Base-by-base conservation (phyloP, 2,329 filamentous ascomycete genomes). In the Beauveria scarabaeidicola region DNA sequence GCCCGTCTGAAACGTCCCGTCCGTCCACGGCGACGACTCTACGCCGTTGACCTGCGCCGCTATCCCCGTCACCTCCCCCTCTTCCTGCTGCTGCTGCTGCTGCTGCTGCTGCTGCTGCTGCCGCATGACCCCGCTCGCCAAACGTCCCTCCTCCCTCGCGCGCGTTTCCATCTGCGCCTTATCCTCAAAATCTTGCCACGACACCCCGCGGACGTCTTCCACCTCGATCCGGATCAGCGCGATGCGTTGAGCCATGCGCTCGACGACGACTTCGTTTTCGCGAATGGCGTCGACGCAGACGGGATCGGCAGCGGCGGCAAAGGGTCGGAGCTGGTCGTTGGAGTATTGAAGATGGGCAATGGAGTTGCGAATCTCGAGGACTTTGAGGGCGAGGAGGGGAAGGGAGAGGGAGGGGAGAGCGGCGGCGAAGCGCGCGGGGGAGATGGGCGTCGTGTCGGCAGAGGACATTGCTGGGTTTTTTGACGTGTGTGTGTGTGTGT, bases 341-440 rank as follows among this genome's bases (percentile, higher is more conserved):
- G 85, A 89, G 71, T 85, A 85, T 67, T 86, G 81, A 27, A 92
- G 84, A 72, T 92, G 88, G 25, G 81, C 79, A 69, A 91, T 86
- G 66, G 80, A 84, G 79, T 91, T 91, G 70, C 83, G 84, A 63
- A 92, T 79, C 72, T 92, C 89, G 69, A 88, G 82, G 61, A 87
- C 82, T 73, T 91, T 91, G 72, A 88, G 79, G 73, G 88, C 85
- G 7, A 92, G 84, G 60, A 81, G 81, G 63, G 81, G 79, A 64
- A 86, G 70, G 44, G 87, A 82, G 59, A 92, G 84, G 62, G 86
- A 82, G 64, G 80, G 77, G 64, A 92, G 79, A 25, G 89, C 89
- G 62, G 78, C 76, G 68, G 85, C 83, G 75, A 90, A 90, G 69
- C 81, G 81, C 19, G 77, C 71, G 27, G 84, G 76, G 50, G 80